phyloP scores from a whole-genome alignment of 495 filamentous ascomycete species.

The Delitschia confertaspora region DNA sequence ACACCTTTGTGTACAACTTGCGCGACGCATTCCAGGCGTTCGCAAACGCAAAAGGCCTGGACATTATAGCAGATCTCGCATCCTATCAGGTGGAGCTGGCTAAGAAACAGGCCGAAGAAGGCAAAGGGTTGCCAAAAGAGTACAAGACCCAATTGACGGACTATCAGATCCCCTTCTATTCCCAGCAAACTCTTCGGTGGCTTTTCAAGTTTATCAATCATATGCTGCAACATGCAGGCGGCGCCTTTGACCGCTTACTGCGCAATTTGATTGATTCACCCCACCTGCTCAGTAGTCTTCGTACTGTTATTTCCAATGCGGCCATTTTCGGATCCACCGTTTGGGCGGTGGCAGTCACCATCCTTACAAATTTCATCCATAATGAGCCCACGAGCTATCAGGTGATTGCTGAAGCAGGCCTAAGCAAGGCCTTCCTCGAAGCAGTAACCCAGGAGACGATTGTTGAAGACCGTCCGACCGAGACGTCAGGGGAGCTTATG shows the following conservation, averaged over 20 bases:
- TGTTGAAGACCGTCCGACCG: constrained; percentile 34
- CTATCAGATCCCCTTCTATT: constrained; percentile 83
- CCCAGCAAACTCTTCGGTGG: constrained; percentile 86
- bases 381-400: constrained; percentile 97
- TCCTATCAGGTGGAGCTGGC: constrained; percentile 68
- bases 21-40: constrained; percentile 72
- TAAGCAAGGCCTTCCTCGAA: constrained; percentile 74
- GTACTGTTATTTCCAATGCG: constrained; percentile 71
- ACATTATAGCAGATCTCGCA: constrained; percentile 76
- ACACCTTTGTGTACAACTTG: constrained; percentile 72
- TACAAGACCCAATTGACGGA: constrained; percentile 77
- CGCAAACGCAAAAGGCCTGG: constrained; percentile 69
- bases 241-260: constrained; percentile 78
- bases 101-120: constrained; percentile 51
- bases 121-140: constrained; percentile 64
- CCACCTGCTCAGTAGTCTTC: constrained; percentile 65
- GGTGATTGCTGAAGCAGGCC: constrained; percentile 85
- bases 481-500: constrained; percentile 22
- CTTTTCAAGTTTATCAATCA: constrained; percentile 94
- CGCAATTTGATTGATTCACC: constrained; percentile 93
- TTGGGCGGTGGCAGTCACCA: constrained; percentile 85
- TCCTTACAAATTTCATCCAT: constrained; percentile 93
- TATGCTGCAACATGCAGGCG: constrained; percentile 71
- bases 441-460: constrained; percentile 59
- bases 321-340: constrained; percentile 76